Evolutionary conservation across 2,329 filamentous ascomycete genomes (phyloP).

Genomic region (Dactylellina haptotyla): DNA sequence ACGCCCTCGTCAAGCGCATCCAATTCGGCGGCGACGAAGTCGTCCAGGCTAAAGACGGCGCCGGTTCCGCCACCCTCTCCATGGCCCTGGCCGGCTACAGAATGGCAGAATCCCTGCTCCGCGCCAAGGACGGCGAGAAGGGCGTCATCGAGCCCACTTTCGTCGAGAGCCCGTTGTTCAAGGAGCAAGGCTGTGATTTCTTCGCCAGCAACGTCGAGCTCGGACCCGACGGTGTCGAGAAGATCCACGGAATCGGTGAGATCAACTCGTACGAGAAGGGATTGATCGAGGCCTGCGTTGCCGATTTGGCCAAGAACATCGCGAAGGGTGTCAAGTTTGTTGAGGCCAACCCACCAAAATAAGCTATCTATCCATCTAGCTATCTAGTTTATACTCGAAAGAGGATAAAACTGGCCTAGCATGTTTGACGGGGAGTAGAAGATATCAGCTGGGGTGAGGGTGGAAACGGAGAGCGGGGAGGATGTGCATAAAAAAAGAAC

Average conservation of each 20-base stretch:
- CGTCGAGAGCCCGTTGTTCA: conserved; percentile 96
- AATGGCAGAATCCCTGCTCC: conserved; percentile 90
- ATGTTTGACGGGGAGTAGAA: neutral
- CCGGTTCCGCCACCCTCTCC: conserved; percentile 94
- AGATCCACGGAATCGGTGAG: conserved; percentile 88
- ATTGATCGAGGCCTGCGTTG: conserved; percentile 84
- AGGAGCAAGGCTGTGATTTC: conserved; percentile 97
- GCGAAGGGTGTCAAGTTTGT: conserved; percentile 57
- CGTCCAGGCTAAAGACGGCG: conserved; percentile 98
- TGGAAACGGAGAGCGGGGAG: neutral
- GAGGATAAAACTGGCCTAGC: too few species aligned
- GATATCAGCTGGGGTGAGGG: neutral
- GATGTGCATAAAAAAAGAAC: neutral
- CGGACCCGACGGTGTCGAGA: conserved; percentile 93
- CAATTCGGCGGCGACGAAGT: conserved; percentile 99
- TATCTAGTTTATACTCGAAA: conserved; percentile 3
- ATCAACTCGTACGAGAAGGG: conserved; percentile 86
- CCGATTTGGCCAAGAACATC: conserved; percentile 76
- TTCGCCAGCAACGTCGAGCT: conserved; percentile 96
- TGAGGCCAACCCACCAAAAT: conserved; percentile 55
- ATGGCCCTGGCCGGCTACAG: conserved; percentile 95
- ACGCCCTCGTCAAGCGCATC: conserved; percentile 87
- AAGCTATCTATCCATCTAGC: neutral
- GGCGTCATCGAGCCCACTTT: conserved; percentile 95
- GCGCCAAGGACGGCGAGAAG: conserved; percentile 91